Conservation (phyloP, 345 rosid genomes). For the Citropsis articulata region DNA sequence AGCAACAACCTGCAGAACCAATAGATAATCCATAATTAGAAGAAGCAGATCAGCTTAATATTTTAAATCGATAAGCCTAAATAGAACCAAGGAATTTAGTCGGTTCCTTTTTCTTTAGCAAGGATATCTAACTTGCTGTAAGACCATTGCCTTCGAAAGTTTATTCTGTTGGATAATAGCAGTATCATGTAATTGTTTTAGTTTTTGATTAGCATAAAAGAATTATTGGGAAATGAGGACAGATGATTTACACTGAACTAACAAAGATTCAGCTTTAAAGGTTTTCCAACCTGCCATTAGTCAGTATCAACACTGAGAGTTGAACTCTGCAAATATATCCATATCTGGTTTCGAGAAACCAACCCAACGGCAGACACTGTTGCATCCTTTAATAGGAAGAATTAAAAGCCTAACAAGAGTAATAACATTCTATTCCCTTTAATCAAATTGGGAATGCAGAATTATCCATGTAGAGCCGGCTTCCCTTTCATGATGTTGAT, state of each 20-base stretch:
- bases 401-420: too few relatives aligned
- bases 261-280: neutral
- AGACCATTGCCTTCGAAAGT: too few relatives aligned
- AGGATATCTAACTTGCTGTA: neutral
- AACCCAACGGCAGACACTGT: too few relatives aligned
- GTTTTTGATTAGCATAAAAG: neutral
- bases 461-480: neutral
- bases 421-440: too few relatives aligned
- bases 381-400: too few relatives aligned
- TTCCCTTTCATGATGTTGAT: neutral
- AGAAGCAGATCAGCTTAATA: neutral
- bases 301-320: neutral
- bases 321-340: too few relatives aligned
- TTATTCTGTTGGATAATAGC: too few relatives aligned
- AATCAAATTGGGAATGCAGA: neutral
- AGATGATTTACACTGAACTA: neutral
- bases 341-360: too few relatives aligned
- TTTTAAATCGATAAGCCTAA: neutral
- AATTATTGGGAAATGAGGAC: neutral
- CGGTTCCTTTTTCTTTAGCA: neutral
- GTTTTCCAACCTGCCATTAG: neutral
- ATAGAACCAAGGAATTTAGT: neutral
- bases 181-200: neutral
- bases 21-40: neutral
- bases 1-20: neutral